A percentile compares a stretch with the other conserved stretches of the same genome.
Conservation (phyloP, 2,329 filamentous ascomycete species). For the Acrocalymma vagum region DNA sequence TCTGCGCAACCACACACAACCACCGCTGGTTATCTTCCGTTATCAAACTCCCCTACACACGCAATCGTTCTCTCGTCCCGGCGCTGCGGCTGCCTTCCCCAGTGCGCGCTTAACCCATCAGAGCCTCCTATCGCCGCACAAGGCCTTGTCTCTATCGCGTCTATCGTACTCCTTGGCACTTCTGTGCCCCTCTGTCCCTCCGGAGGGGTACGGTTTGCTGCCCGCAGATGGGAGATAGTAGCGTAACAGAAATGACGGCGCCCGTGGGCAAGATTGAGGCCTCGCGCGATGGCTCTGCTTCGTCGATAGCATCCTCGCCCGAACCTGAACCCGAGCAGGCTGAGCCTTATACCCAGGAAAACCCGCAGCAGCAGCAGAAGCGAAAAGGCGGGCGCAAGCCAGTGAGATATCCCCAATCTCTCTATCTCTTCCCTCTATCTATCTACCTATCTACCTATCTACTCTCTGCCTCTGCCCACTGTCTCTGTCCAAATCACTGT, state of each 20-base stretch:
- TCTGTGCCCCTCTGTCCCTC: slow-evolving; percentile 45
- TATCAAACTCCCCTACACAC: slow-evolving; percentile 51
- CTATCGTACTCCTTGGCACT: slow-evolving; percentile 43
- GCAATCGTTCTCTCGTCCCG: slow-evolving; percentile 39
- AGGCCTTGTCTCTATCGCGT: slow-evolving; percentile 37
- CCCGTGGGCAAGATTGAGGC: slow-evolving; percentile 56
- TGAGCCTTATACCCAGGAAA: slow-evolving; percentile 52
- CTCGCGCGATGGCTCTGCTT: slow-evolving; percentile 55
- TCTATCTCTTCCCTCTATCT: too few relatives aligned
- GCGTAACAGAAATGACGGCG: slow-evolving; percentile 54
- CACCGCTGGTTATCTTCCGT: slow-evolving; percentile 52
- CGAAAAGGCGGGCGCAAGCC: slow-evolving; percentile 97
- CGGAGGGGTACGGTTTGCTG: slow-evolving; percentile 53
- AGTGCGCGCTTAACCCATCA: slow-evolving; percentile 48
- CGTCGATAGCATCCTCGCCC: slow-evolving; percentile 58
- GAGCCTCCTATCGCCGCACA: slow-evolving; percentile 34
- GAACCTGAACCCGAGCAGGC: slow-evolving; percentile 56
- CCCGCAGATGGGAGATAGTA: slow-evolving; percentile 61
- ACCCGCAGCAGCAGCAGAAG: slow-evolving; percentile 72
- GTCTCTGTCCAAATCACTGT: background rate
- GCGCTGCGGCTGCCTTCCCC: slow-evolving; percentile 40
- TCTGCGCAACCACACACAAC: slow-evolving; percentile 48
- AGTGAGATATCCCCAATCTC: slow-evolving; percentile 65
- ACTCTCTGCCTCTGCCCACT: slow-evolving; percentile 1
- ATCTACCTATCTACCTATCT: too few relatives aligned